A percentile compares a stretch with the other conserved stretches of the same genome.
phyloP scores from a whole-genome alignment of 129 eudicot species.

The Artemisia tridentata region DNA sequence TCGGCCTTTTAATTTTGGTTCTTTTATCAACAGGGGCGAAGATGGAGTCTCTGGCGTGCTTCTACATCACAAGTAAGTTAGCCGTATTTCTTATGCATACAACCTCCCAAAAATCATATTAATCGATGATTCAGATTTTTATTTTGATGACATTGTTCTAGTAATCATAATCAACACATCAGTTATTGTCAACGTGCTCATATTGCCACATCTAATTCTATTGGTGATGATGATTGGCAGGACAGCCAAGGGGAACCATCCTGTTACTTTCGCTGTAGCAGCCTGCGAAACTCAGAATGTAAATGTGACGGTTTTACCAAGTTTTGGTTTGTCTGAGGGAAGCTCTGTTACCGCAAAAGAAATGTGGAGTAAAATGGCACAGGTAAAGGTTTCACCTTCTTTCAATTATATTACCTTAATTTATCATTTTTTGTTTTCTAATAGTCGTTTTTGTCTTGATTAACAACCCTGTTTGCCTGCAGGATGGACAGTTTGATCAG shows the following conservation, averaged over 20 bases:
- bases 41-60: constrained; percentile 98
- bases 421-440: not conserved
- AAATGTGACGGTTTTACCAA: constrained; percentile 81
- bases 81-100: constrained; percentile 2
- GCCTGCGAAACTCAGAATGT: constrained; percentile 98
- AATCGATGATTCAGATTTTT: not conserved
- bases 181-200: not conserved
- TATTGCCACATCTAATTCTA: not conserved
- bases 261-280: constrained; percentile 89
- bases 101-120: not conserved
- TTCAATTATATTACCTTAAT: not conserved
- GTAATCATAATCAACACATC: not conserved
- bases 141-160: not conserved
- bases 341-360: constrained; percentile 77
- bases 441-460: not conserved
- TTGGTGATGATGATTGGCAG: constrained; percentile 42
- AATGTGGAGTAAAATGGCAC: constrained; percentile 90
- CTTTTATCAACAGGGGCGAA: constrained; percentile 51
- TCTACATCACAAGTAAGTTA: constrained; percentile 87
- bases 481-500: constrained; percentile 90
- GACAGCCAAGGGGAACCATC: constrained; percentile 84
- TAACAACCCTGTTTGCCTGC: constrained; percentile 17
- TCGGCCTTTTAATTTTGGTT: not conserved
- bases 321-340: constrained; percentile 89
- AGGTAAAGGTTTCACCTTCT: constrained; percentile 39